These are phyloP conservation scores for Erodium maritimum DNA, from an alignment of 345 rosid species.

Conservation along the genomic window DNA sequence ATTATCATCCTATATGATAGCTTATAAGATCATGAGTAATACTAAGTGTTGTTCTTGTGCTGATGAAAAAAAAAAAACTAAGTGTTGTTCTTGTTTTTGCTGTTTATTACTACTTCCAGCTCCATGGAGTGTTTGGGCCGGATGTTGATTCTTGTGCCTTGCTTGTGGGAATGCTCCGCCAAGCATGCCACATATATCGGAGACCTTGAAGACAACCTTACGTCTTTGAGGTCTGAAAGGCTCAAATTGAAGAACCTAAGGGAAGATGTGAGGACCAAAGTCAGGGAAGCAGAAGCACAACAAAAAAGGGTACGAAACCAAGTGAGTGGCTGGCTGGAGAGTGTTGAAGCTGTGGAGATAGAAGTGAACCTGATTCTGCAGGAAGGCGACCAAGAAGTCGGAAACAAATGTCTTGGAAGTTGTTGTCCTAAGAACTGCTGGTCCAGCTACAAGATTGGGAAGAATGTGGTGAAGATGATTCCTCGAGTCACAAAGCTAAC, in stretches of 20 bases:
- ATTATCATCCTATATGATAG: too few species aligned
- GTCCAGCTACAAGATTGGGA: background rate
- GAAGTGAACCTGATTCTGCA: background rate
- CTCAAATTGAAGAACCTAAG: background rate
- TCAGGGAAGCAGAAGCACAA: background rate
- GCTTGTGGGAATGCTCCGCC: background rate
- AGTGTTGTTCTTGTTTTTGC: background rate
- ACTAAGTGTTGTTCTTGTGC: too few species aligned
- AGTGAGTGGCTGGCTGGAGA: conserved; percentile 1
- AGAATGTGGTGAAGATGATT: background rate
- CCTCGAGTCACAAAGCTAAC: background rate
- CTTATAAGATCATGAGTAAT: too few species aligned
- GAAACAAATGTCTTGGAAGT: background rate
- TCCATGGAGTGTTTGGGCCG: background rate
- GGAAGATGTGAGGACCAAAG: background rate
- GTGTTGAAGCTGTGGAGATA: background rate
- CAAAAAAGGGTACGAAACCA: background rate
- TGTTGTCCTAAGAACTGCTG: conserved; percentile 1
- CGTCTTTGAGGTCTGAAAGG: background rate
- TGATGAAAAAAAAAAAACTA: too few species aligned
- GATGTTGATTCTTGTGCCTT: background rate
- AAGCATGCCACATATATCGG: background rate
- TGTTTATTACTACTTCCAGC: background rate
- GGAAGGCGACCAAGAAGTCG: background rate
- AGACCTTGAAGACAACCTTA: background rate